Evolutionary conservation across 169 alveolate species (phyloP).

Genomic region (Eimeria sp.): DNA sequence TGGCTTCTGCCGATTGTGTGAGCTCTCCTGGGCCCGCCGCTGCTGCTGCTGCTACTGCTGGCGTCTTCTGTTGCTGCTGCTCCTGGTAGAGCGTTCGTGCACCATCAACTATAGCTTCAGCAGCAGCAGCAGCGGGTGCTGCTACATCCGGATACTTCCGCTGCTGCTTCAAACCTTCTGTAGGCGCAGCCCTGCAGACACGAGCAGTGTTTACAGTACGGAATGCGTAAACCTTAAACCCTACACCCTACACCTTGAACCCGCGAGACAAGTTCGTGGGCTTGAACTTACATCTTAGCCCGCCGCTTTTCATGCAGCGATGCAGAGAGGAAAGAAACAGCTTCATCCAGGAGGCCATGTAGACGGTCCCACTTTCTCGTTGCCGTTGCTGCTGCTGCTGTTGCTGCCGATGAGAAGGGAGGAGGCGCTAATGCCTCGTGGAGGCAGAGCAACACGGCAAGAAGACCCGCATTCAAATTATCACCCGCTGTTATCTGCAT

Average conservation of each 20-base stretch:
- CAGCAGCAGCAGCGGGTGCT: too few species aligned
- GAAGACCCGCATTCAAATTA: conserved; percentile 16
- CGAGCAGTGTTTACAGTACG: background rate
- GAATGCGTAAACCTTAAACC: conserved; percentile 43
- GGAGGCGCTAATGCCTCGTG: conserved; percentile 31
- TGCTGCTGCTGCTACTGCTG: conserved; percentile 44
- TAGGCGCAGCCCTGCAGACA: conserved; percentile 10
- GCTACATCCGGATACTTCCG: background rate
- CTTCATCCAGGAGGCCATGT: conserved; percentile 42
- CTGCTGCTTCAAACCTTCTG: conserved; percentile 29
- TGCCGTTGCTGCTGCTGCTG: background rate
- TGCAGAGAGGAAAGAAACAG: background rate
- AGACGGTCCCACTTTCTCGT: conserved; percentile 16
- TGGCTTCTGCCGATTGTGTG: background rate
- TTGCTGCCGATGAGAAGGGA: background rate
- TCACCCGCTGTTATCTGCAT: background rate
- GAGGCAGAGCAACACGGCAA: conserved; percentile 2
- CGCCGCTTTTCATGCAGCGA: conserved; percentile 45
- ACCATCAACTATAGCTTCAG: background rate
- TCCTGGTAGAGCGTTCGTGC: background rate
- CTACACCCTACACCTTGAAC: background rate
- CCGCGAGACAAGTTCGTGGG: background rate
- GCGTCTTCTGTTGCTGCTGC: background rate
- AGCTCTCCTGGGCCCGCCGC: background rate
- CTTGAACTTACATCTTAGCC: background rate